Conservation (phyloP, 2,329 filamentous ascomycete species). For the Botryotinia calthae region DNA sequence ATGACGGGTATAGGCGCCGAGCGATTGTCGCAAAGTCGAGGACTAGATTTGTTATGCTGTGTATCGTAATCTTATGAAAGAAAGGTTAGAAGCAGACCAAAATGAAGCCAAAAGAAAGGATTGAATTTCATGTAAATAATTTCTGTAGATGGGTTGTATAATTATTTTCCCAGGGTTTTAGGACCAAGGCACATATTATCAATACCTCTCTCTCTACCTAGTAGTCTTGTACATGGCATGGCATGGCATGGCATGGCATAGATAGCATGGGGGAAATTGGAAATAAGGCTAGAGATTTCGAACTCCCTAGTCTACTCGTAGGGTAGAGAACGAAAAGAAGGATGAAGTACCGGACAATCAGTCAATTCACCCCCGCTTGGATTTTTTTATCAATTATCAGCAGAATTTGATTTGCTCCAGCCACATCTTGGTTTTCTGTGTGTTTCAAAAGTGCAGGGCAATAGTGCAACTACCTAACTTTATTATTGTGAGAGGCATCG, state of each 20-base stretch:
- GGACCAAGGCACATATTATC: background rate
- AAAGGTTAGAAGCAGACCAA: too few relatives aligned
- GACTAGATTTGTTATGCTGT: background rate
- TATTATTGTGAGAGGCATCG: background rate
- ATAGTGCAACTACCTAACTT: background rate
- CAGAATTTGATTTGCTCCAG: background rate
- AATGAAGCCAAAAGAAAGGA: background rate
- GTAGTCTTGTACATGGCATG: background rate
- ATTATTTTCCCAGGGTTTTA: background rate
- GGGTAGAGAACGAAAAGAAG: background rate
- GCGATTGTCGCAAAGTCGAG: slow-evolving; percentile 13
- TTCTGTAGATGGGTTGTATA: background rate
- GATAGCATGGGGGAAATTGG: background rate
- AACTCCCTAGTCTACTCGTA: background rate
- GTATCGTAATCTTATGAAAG: background rate
- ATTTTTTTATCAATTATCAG: background rate
- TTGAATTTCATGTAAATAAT: background rate
- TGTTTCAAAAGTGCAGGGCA: background rate
- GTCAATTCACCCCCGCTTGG: background rate
- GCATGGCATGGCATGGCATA: background rate
- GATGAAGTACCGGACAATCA: background rate
- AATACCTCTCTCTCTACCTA: background rate
- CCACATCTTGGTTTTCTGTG: background rate
- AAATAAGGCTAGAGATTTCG: slow-evolving; percentile 5
- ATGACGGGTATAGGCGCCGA: slow-evolving; percentile 13